Evolutionary conservation across 495 filamentous ascomycete species (phyloP).

Genomic region (Gamarada debralockiae): DNA sequence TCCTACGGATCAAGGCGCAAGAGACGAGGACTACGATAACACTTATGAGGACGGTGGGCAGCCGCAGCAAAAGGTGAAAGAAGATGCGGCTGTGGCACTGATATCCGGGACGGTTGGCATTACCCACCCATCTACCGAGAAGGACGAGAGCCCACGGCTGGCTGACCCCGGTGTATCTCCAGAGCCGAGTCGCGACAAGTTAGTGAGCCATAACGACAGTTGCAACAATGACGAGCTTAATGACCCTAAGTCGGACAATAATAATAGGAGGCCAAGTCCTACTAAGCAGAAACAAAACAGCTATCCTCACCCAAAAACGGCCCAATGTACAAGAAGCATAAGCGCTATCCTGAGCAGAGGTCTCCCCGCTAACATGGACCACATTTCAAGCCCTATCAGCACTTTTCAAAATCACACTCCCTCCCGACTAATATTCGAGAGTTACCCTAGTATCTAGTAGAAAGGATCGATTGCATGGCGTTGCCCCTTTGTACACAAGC

Average conservation of each 20-base stretch:
- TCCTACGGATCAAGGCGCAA: constrained; percentile 1
- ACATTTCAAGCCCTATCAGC: too few relatives aligned
- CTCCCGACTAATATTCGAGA: too few relatives aligned
- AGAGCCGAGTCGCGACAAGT: background rate
- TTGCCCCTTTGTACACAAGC: too few relatives aligned
- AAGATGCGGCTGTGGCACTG: background rate
- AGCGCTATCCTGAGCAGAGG: too few relatives aligned
- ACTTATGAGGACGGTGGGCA: background rate
- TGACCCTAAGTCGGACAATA: background rate
- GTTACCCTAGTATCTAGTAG: too few relatives aligned
- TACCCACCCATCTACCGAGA: background rate
- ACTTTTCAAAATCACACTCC: too few relatives aligned
- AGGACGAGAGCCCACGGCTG: background rate
- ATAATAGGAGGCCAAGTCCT: too few relatives aligned
- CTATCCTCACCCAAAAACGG: too few relatives aligned
- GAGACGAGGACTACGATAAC: background rate
- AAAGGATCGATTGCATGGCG: too few relatives aligned
- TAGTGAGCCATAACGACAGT: constrained; percentile 1
- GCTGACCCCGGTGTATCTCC: background rate
- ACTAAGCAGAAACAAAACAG: too few relatives aligned
- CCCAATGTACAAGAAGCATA: too few relatives aligned
- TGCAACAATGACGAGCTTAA: background rate
- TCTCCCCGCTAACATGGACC: too few relatives aligned
- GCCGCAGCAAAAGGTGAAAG: constrained; percentile 1
- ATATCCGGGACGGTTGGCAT: background rate